phyloP scores from a whole-genome alignment of 2,329 filamentous ascomycete genomes.

The Aurifilum marmelostoma region DNA sequence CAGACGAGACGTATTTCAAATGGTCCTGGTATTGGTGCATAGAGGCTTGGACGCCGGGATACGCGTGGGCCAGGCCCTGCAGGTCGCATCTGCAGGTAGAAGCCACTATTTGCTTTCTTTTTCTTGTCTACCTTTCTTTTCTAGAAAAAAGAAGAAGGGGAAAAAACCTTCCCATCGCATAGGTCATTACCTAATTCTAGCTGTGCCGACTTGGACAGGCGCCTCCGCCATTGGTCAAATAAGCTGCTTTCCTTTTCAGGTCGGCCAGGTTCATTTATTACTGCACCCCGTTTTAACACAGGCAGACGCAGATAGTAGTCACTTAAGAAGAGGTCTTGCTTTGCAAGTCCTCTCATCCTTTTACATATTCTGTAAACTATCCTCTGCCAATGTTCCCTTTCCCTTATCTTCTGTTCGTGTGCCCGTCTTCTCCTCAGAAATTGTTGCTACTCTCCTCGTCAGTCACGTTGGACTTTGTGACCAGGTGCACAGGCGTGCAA shows the following conservation, averaged over 20 bases:
- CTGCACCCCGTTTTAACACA: not conserved
- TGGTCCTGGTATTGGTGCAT: not conserved
- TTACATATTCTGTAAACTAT: not conserved
- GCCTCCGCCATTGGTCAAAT: slow-evolving; percentile 2
- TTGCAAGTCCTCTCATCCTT: not conserved
- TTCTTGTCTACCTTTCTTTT: not conserved
- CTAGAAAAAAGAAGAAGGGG: too few species aligned
- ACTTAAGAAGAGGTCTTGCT: not conserved
- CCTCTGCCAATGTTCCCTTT: not conserved
- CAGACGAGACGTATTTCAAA: not conserved
- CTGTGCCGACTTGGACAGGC: not conserved
- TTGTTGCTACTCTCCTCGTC: not conserved
- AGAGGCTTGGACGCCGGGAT: not conserved
- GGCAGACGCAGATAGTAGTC: not conserved
- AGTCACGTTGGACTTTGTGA: slow-evolving; percentile 4
- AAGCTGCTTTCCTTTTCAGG: not conserved
- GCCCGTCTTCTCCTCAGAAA: not conserved
- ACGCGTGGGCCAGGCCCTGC: not conserved
- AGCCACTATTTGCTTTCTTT: not conserved
- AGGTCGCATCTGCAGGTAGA: not conserved
- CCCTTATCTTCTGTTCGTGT: not conserved
- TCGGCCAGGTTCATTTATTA: not conserved
- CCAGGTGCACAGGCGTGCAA: slow-evolving; percentile 4
- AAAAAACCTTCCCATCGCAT: not conserved
- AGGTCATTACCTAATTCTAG: not conserved